Percentiles rank a stretch among this genome's conserved stretches.
Evolutionary conservation across 139 green algal genomes (phyloP).

Genomic region (Chlamydomonas sphaeroides): DNA sequence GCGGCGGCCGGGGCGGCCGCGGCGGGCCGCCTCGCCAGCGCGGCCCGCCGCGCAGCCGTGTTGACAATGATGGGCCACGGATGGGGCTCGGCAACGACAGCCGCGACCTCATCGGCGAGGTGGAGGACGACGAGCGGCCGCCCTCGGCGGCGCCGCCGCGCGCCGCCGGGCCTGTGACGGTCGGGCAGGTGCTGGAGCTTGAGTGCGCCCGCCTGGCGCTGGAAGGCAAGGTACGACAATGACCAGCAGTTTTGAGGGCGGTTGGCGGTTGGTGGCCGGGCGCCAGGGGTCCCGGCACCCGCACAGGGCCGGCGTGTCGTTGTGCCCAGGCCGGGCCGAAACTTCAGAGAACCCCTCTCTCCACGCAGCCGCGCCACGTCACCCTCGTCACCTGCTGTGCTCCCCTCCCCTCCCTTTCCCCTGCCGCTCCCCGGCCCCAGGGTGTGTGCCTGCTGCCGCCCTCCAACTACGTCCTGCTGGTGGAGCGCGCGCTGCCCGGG

Average conservation of each 20-base stretch:
- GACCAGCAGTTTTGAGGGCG: too few relatives aligned
- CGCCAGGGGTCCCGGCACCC: too few relatives aligned
- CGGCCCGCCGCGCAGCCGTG: too few relatives aligned
- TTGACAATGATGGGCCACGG: too few relatives aligned
- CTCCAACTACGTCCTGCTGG: conserved; percentile 74
- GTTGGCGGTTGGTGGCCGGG: too few relatives aligned
- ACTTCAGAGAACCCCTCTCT: too few relatives aligned
- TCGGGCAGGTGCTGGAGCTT: conserved; percentile 55
- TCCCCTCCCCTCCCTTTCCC: neutral
- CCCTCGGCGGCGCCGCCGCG: neutral
- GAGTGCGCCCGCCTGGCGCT: conserved; percentile 59
- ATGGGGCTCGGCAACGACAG: too few relatives aligned
- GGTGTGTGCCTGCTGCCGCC: conserved; percentile 66
- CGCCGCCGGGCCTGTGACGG: neutral
- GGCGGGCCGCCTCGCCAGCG: neutral
- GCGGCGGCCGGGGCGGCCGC: neutral
- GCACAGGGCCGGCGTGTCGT: too few relatives aligned
- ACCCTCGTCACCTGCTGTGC: neutral
- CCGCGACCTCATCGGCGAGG: too few relatives aligned
- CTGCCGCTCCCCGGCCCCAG: conserved; percentile 5
- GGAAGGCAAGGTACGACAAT: conserved; percentile 59
- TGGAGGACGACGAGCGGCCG: too few relatives aligned
- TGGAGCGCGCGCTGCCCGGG: conserved; percentile 75
- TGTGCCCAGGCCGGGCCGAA: neutral
- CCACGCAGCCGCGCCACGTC: too few relatives aligned